phyloP scores from a whole-genome alignment of 805 yeast genomes.

The Scheffersomyces stipitis region DNA sequence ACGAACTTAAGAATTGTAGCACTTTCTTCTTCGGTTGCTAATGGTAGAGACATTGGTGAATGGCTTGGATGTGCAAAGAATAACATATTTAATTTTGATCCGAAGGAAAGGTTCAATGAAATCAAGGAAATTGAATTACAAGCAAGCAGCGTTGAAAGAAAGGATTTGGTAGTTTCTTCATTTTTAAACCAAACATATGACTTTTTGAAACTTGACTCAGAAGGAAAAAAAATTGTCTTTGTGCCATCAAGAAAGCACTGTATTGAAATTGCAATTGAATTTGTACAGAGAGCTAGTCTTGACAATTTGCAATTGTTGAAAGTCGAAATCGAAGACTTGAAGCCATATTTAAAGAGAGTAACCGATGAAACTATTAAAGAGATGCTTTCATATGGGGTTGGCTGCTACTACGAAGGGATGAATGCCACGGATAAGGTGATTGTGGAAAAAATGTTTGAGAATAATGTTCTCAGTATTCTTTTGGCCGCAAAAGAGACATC shows the following conservation, averaged over 20 bases:
- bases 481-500: conserved; percentile 62
- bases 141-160: conserved; percentile 43
- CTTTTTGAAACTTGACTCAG: conserved; percentile 28
- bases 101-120: conserved; percentile 56
- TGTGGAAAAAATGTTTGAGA: conserved; percentile 51
- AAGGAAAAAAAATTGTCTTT: conserved; percentile 46
- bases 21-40: conserved; percentile 66
- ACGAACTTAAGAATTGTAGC: conserved; percentile 61
- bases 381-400: conserved; percentile 61
- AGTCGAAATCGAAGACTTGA: conserved; percentile 38
- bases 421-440: conserved; percentile 48
- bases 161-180: conserved; percentile 51
- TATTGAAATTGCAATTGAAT: conserved; percentile 49
- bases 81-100: conserved; percentile 67
- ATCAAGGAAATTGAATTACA: conserved; percentile 58
- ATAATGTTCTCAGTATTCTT: conserved; percentile 55
- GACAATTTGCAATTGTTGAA: conserved; percentile 41
- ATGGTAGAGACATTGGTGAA: conserved; percentile 74
- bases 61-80: conserved; percentile 77
- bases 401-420: conserved; percentile 62
- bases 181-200: conserved; percentile 51
- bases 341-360: conserved; percentile 43
- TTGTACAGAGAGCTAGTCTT: conserved; percentile 35
- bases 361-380: conserved; percentile 46
- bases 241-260: conserved; percentile 57